Conservation (phyloP, 257 asterid genomes). For the Primulina eburnea region DNA sequence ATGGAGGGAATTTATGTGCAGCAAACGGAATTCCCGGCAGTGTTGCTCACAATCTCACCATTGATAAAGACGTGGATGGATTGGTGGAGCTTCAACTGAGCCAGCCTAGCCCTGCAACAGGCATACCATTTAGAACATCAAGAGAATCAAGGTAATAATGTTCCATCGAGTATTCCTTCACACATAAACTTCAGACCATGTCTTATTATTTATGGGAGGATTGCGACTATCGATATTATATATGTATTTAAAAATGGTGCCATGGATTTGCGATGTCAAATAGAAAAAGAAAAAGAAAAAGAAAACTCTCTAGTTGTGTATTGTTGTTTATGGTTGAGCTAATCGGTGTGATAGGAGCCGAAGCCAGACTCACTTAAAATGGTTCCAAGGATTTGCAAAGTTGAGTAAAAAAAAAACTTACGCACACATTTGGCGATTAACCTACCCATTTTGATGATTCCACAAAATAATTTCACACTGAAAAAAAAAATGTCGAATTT, state of each 20-base stretch:
- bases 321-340: not conserved
- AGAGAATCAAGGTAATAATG: constrained; percentile 47
- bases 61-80: constrained; percentile 27
- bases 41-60: constrained; percentile 34
- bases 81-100: constrained; percentile 55
- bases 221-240: too few relatives aligned
- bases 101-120: constrained; percentile 42
- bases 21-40: constrained; percentile 26
- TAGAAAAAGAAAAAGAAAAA: too few relatives aligned
- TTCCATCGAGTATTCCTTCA: too few relatives aligned
- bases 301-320: not conserved
- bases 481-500: too few relatives aligned
- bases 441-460: too few relatives aligned
- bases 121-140: constrained; percentile 24
- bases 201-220: not conserved
- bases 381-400: too few relatives aligned
- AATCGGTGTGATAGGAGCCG: not conserved
- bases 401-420: too few relatives aligned
- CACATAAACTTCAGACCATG: not conserved
- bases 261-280: too few relatives aligned
- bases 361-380: too few relatives aligned
- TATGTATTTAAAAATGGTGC: not conserved
- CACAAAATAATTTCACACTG: too few relatives aligned
- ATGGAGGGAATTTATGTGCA: constrained; percentile 39
- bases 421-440: too few relatives aligned